Evolutionary conservation across 2,329 filamentous ascomycete species (phyloP), one percentile per base, ranked within the genome.

Genomic region (Trichoderma sp.): DNA sequence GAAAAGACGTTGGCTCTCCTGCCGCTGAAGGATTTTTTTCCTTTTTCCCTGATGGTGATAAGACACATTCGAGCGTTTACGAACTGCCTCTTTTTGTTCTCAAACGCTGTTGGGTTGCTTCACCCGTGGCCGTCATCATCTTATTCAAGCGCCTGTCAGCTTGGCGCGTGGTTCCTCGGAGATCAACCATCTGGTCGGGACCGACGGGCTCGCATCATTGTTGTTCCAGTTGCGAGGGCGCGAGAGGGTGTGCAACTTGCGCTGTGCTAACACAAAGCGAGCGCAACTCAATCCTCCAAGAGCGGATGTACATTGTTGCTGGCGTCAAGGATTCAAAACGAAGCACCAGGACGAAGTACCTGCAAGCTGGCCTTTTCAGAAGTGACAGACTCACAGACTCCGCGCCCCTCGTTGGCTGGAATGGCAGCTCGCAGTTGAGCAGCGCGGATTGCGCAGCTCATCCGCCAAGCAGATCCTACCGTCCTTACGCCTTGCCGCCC

Each of bases 181-280:
- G 59, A 62, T 45, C 59, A 62, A 62, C 50, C 50, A 55, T 19
- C 59, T 62, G n/a, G 59, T 62, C 59, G 59, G 59, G 59, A 62
- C 59, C 59, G 59, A 54, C 30, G 24, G 12, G 17, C 39, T 62
- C 59, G 59, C 48, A 44, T 62, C 24, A 58, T 34, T 14, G 17
- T 54, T 62, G 39, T 62, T 52, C 59, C 59, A 30, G 51, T 19
- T 45, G 24, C 7, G 24, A 7, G 15, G 15, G 47, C 3, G 45
- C 21, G 15, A 15, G 7, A 15, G 17, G 44, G 57, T 39, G 59
- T 62, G 48, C 21, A 10, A 39, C 34, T 39, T 39, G 34, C 34
- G 34, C 34, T 14, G 34, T 14, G 34, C 34, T 39, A 39, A 39
- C 21, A 19, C 50, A 12, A 12, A 52, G 50, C 26, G 19, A 54